Percentiles rank a stretch among this genome's conserved stretches.
These are phyloP conservation scores for Sporothrix brunneoviolacea DNA, from an alignment of 2,329 filamentous ascomycete genomes.

Conservation along the genomic window DNA sequence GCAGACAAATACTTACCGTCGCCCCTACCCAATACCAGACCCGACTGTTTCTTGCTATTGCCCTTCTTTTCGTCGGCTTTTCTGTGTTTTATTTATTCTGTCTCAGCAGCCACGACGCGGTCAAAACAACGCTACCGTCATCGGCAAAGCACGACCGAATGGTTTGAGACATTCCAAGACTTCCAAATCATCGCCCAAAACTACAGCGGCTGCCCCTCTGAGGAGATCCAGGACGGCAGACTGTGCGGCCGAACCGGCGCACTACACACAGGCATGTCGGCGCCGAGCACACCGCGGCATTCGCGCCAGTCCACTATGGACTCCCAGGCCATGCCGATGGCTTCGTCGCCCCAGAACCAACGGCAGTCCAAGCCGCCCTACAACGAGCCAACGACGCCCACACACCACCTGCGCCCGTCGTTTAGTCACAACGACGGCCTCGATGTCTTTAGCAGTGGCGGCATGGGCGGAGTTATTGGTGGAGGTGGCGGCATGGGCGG, in stretches of 20 bases:
- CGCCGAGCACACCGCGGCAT: slow-evolving; percentile 51
- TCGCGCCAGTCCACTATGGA: slow-evolving; percentile 55
- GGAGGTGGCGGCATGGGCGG: slow-evolving; percentile 45
- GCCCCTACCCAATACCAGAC: slow-evolving; percentile 13
- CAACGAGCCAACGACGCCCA: slow-evolving; percentile 43
- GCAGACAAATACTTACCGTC: neutral
- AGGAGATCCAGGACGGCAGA: too few relatives aligned
- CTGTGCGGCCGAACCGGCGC: too few relatives aligned
- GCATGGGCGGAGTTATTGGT: slow-evolving; percentile 18
- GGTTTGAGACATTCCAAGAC: neutral
- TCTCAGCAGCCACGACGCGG: slow-evolving; percentile 13
- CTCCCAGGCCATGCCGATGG: slow-evolving; percentile 31
- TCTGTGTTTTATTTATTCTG: slow-evolving; percentile 8
- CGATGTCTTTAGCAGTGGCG: slow-evolving; percentile 29
- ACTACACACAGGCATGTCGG: slow-evolving; percentile 21
- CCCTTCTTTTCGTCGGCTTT: neutral
- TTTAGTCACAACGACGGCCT: slow-evolving; percentile 36
- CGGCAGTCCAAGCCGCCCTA: slow-evolving; percentile 41
- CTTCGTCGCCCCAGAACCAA: slow-evolving; percentile 39
- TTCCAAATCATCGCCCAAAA: neutral
- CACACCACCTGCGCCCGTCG: slow-evolving; percentile 34
- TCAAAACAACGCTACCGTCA: slow-evolving; percentile 1
- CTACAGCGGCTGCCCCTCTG: neutral
- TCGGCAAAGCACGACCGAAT: neutral
- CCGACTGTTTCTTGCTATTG: slow-evolving; percentile 14